Evolutionary conservation across 805 yeast genomes (phyloP).

Genomic region (Candida xyloterini): DNA sequence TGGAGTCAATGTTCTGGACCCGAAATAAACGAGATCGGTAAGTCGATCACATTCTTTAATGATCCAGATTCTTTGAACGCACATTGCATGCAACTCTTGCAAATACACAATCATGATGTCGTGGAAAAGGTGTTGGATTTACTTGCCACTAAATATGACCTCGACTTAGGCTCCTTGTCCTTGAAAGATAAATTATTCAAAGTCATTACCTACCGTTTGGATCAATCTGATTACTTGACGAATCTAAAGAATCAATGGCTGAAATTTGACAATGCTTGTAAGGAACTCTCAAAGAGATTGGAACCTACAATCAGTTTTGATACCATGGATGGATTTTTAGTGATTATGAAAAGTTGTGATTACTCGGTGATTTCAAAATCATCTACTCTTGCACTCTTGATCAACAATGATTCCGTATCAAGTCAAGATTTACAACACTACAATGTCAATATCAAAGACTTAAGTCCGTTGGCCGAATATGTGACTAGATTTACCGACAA

Average conservation of each 20-base stretch:
- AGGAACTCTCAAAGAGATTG: constrained; percentile 60
- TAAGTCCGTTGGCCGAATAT: constrained; percentile 27
- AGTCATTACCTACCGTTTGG: constrained; percentile 25
- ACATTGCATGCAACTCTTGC: constrained; percentile 43
- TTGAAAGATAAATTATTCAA: constrained; percentile 34
- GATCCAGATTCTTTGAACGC: constrained; percentile 27
- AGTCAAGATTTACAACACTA: constrained; percentile 6
- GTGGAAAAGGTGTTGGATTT: constrained; percentile 43
- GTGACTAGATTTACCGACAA: constrained; percentile 37
- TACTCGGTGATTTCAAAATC: constrained; percentile 35
- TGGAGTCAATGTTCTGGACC: constrained; percentile 20
- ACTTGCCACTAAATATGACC: constrained; percentile 14
- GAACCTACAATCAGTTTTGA: constrained; percentile 57
- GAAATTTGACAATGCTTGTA: constrained; percentile 67
- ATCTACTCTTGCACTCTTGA: constrained; percentile 34
- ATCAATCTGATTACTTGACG: constrained; percentile 34
- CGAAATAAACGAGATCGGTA: constrained; percentile 9
- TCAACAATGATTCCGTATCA: constrained; percentile 23
- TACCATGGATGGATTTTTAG: constrained; percentile 32
- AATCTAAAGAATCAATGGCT: constrained; percentile 57
- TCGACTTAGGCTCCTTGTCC: constrained; percentile 18
- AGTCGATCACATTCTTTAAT: constrained; percentile 9
- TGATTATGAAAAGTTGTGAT: constrained; percentile 35
- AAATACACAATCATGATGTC: constrained; percentile 46
- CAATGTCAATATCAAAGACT: constrained; percentile 6